Evolutionary conservation across 208 protist genomes (phyloP).

Genomic region (Leishmania amazonensis): DNA sequence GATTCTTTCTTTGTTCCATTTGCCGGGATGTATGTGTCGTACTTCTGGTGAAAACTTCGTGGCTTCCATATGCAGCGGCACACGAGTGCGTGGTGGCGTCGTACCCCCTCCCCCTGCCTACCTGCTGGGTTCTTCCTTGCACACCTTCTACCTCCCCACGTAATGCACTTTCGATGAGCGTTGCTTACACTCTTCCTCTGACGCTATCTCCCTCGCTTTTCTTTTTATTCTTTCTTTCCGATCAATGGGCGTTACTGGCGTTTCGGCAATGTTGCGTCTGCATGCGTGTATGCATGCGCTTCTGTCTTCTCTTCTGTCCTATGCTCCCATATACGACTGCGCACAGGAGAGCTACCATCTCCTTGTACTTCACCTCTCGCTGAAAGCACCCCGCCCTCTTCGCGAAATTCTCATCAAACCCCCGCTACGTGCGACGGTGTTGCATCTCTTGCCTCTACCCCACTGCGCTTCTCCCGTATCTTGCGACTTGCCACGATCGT

Average conservation of each 20-base stretch:
- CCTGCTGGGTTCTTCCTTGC: not conserved
- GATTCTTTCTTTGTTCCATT: not conserved
- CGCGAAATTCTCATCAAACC: conserved; percentile 1
- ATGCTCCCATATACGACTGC: not conserved
- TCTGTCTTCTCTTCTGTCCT: not conserved
- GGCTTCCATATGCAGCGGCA: not conserved
- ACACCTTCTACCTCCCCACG: not conserved
- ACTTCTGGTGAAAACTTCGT: not conserved
- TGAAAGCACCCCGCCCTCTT: not conserved
- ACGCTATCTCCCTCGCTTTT: not conserved
- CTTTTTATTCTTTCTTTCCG: not conserved
- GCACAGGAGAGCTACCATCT: not conserved
- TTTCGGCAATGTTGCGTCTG: not conserved
- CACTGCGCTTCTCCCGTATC: not conserved
- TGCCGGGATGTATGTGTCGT: not conserved
- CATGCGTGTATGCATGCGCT: not conserved
- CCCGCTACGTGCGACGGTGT: not conserved
- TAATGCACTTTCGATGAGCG: not conserved
- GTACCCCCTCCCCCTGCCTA: not conserved
- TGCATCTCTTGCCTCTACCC: not conserved
- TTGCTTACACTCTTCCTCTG: not conserved
- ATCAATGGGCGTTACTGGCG: not conserved
- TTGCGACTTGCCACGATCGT: not conserved
- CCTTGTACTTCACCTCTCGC: not conserved
- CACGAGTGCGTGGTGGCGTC: not conserved